Base-by-base conservation (phyloP, 352 stramenopile genomes). In the Globisporangium alternatum region DNA sequence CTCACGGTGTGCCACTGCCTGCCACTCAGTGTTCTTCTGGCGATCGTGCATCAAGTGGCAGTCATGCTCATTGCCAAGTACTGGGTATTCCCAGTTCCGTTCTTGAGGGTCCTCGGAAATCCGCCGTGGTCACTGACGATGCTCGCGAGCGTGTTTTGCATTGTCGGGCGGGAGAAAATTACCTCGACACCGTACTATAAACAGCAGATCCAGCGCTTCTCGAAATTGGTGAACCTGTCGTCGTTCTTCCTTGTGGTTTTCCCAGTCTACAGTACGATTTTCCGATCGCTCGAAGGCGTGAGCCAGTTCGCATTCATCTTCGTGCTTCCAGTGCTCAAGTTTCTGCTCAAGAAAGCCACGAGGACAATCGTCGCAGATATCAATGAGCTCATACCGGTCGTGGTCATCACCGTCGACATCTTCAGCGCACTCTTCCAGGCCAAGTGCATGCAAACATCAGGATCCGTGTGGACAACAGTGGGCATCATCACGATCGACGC, bases 361-460 rank as follows among this genome's bases (percentile, higher is more conserved):
- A 56, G 28, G 19, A n/a, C 4, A 2, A 31, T 58, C 35, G 30
- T 58, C 8, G 33, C 10, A 22, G 35, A 56, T 5, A 65, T 74
- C 21, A 28, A 49, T 1, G 59, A 65, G 25, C 19, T 30, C 17
- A 33, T 65, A 3, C 41, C 41, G 6, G 47, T 56, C 31, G 21
- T 65, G 3, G 59, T 25, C 12, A 21, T 51, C 19, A 19, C 48
- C 1, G 35, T 65, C 35, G 60, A 65, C 51, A 39, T 59, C 47
- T 65, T 59, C 60, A 65, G 53, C 48, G 60, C 60, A 10, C 33
- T 65, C 3, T 65, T 54, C 28, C 48, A 59, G n/a, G 35, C 60
- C 15, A 65, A 72, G 21, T 69, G 72, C 10, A 66, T 62, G 3
- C 71, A 80, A 31, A 65, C 25, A 28, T 28, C 25, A 28, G 41